phyloP scores from a whole-genome alignment of 805 yeast genomes.

The Metschnikowia gruessii region DNA sequence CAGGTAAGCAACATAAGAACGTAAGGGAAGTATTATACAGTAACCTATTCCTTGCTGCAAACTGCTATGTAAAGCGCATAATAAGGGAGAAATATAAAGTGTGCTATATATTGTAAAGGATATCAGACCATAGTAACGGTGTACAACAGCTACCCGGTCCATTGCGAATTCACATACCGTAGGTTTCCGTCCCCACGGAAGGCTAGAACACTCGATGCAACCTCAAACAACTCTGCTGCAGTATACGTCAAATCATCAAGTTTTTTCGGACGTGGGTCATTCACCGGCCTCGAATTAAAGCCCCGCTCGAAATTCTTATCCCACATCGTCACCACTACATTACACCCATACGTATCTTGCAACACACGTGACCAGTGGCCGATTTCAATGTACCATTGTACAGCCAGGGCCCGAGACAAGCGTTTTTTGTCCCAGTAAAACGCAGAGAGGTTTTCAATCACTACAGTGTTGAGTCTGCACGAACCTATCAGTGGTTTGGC shows the following conservation, averaged over 20 bases:
- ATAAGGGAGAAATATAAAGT: too few species aligned
- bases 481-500: not conserved
- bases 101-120: too few species aligned
- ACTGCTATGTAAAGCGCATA: too few species aligned
- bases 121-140: too few species aligned
- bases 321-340: constrained; percentile 30
- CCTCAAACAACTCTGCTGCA: constrained; percentile 11
- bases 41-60: too few species aligned
- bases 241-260: constrained; percentile 11
- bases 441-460: constrained; percentile 35
- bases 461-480: constrained; percentile 21
- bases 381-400: constrained; percentile 19
- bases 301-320: constrained; percentile 33
- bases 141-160: too few species aligned
- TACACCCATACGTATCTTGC: constrained; percentile 24
- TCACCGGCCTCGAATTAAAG: constrained; percentile 14
- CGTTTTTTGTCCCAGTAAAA: constrained; percentile 32
- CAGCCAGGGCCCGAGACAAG: not conserved
- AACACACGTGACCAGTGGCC: constrained; percentile 12
- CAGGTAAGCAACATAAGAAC: too few species aligned
- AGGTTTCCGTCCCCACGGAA: not conserved
- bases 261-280: not conserved
- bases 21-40: too few species aligned
- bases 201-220: not conserved
- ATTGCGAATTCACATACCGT: constrained; percentile 1